Conservation (phyloP, 2,329 filamentous ascomycete species). For the Nigrospora osmanthi region DNA sequence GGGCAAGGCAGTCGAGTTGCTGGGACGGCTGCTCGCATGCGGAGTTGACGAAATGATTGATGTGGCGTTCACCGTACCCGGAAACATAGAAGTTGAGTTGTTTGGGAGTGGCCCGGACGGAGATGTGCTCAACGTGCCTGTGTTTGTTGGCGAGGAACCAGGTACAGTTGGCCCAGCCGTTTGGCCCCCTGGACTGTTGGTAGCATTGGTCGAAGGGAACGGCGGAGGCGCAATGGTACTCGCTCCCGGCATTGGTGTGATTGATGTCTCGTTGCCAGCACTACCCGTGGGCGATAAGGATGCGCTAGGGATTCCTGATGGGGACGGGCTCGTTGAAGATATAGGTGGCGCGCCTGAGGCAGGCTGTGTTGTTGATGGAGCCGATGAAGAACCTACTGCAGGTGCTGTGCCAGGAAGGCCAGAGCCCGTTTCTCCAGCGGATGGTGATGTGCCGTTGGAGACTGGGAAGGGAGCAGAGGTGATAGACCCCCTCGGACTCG, state of each 20-base stretch:
- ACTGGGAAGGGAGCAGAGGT: not conserved
- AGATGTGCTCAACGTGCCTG: not conserved
- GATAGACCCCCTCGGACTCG: not conserved
- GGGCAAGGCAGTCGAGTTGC: slow-evolving; percentile 6
- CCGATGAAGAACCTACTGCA: too few species aligned
- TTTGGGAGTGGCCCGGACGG: not conserved
- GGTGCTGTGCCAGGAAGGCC: not conserved
- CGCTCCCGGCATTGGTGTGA: not conserved
- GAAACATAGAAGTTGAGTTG: too few species aligned
- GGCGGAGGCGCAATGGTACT: slow-evolving; percentile 5
- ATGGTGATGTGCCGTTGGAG: not conserved
- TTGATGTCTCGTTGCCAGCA: not conserved
- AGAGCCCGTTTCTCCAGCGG: not conserved
- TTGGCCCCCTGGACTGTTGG: slow-evolving; percentile 4
- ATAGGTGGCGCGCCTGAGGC: not conserved
- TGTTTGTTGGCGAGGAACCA: not conserved
- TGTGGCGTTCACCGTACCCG: not conserved
- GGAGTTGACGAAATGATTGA: not conserved
- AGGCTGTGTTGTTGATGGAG: not conserved
- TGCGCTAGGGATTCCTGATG: too few species aligned
- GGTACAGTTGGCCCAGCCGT: slow-evolving; percentile 5
- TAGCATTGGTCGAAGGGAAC: slow-evolving; percentile 9
- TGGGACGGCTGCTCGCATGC: not conserved
- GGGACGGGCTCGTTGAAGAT: too few species aligned
- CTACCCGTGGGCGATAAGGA: too few species aligned